Conservation (phyloP, 768 basidiomycete species). For the Mycena belliarum region DNA sequence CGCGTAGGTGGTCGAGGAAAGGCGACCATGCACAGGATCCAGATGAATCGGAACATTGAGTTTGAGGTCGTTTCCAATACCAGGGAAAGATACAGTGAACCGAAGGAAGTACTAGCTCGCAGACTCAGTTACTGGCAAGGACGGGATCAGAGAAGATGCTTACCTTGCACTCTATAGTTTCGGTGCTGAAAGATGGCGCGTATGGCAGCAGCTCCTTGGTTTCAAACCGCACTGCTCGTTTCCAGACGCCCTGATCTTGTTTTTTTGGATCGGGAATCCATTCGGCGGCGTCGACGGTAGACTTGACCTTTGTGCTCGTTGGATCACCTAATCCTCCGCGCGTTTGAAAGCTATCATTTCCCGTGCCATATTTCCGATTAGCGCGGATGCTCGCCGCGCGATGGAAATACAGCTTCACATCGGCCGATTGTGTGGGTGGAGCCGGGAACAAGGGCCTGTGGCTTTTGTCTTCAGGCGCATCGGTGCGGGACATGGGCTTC, state of each 20-base stretch:
- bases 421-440: constrained; percentile 9
- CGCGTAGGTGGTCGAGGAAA: constrained; percentile 2
- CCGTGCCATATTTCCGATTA: not conserved
- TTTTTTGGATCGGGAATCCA: constrained; percentile 16
- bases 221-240: constrained; percentile 13
- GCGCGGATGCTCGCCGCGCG: constrained; percentile 15
- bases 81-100: constrained; percentile 5
- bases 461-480: constrained; percentile 5
- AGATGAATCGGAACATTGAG: constrained; percentile 14
- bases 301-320: not conserved
- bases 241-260: constrained; percentile 16
- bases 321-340: constrained; percentile 11
- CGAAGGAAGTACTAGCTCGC: not conserved
- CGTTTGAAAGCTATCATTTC: not conserved
- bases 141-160: not conserved
- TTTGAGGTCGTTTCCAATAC: constrained; percentile 14
- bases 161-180: constrained; percentile 19
- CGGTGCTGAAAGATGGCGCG: constrained; percentile 17
- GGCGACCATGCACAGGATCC: constrained; percentile 9
- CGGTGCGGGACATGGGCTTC: constrained; percentile 13
- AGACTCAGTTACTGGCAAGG: not conserved
- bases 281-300: constrained; percentile 1
- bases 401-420: constrained; percentile 11
- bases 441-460: constrained; percentile 14
- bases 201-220: constrained; percentile 12